A percentile compares a stretch with the other conserved stretches of the same genome.
Conservation (phyloP, 2,329 filamentous ascomycete genomes). For the Botrytis sinoallii region DNA sequence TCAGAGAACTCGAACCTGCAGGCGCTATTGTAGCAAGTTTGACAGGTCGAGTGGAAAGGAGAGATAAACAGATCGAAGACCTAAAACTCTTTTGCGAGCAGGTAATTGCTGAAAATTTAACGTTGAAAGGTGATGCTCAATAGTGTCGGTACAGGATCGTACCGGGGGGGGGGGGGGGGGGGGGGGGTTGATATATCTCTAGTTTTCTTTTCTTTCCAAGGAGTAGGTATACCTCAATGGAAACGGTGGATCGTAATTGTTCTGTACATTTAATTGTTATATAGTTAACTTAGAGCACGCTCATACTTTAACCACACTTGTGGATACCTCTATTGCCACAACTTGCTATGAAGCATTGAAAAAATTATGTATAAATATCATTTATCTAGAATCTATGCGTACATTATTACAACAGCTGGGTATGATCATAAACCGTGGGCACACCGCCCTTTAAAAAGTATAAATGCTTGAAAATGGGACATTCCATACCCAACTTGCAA, state of each 20-base stretch:
- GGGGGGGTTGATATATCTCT: not conserved
- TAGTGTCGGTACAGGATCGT: not conserved
- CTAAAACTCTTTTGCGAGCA: not conserved
- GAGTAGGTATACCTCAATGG: not conserved
- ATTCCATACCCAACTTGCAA: constrained; percentile 60
- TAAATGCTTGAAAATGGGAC: constrained; percentile 43
- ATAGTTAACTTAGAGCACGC: not conserved
- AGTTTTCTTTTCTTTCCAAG: not conserved
- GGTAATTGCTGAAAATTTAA: not conserved
- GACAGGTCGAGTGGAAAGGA: not conserved
- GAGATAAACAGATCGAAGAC: not conserved
- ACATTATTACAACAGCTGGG: not conserved
- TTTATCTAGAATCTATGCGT: not conserved
- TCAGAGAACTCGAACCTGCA: not conserved
- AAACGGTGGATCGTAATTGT: not conserved
- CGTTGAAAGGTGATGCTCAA: not conserved
- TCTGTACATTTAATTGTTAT: not conserved
- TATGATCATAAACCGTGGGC: not conserved
- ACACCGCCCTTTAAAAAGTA: not conserved
- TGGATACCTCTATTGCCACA: not conserved
- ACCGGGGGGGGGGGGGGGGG: too few relatives aligned
- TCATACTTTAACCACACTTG: not conserved
- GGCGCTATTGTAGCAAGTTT: not conserved
- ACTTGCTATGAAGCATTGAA: not conserved
- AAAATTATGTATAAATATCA: not conserved